Conservation (phyloP, 2,329 filamentous ascomycete genomes). For the Hypoxylon sp. region DNA sequence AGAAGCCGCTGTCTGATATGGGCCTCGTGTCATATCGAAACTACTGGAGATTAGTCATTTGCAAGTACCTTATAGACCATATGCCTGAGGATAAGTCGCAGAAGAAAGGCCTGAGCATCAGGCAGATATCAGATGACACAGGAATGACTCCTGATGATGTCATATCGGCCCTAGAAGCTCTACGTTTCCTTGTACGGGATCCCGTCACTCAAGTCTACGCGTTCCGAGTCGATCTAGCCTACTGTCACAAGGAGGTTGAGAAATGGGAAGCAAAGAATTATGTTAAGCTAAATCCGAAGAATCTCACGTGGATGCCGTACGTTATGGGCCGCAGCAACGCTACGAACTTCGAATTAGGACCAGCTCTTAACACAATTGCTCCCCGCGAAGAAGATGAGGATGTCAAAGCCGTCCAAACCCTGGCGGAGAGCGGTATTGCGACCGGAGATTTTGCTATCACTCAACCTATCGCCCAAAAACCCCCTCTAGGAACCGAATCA, state of each 20-base stretch:
- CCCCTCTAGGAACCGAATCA: slow-evolving; percentile 47
- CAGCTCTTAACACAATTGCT: slow-evolving; percentile 86
- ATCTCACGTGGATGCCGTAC: slow-evolving; percentile 95
- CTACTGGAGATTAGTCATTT: slow-evolving; percentile 94
- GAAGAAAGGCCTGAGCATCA: slow-evolving; percentile 70
- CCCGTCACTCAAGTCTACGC: slow-evolving; percentile 91
- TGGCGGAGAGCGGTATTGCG: slow-evolving; percentile 52
- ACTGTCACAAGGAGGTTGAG: slow-evolving; percentile 87
- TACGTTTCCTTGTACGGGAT: slow-evolving; percentile 91
- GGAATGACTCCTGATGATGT: slow-evolving; percentile 98
- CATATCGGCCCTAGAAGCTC: slow-evolving; percentile 90
- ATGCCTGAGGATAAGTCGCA: slow-evolving; percentile 56
- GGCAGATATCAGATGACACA: slow-evolving; percentile 85
- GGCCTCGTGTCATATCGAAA: slow-evolving; percentile 96
- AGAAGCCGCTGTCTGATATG: slow-evolving; percentile 98
- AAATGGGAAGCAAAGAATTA: slow-evolving; percentile 93
- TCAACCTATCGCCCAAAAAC: slow-evolving; percentile 51
- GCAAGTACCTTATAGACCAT: slow-evolving; percentile 81
- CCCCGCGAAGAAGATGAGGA: slow-evolving; percentile 82
- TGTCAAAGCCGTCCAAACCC: slow-evolving; percentile 55
- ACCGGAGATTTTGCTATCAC: slow-evolving; percentile 54
- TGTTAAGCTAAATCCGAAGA: slow-evolving; percentile 83
- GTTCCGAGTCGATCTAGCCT: slow-evolving; percentile 86
- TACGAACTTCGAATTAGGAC: slow-evolving; percentile 86
- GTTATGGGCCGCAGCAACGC: slow-evolving; percentile 92